Base-by-base conservation (phyloP, 371 early-diverging fungal species). In the Entomophthora muscae region DNA sequence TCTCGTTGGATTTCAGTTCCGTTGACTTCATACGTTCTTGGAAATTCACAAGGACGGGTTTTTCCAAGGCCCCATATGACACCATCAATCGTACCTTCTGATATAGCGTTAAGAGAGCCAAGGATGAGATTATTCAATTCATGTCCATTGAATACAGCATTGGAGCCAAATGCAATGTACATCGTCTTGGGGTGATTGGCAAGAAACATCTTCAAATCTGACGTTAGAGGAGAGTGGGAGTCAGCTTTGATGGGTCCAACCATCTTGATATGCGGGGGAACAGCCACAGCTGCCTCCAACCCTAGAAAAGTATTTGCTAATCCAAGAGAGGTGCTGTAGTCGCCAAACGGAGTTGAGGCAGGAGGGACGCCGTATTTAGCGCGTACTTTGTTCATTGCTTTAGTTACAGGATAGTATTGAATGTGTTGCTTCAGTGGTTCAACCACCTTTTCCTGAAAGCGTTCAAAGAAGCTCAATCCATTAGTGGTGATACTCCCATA, bases 21-120 rank as follows among this genome's bases (percentile, higher is more conserved):
- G 29, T 57, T 57, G n/a, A n/a, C n/a, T n/a, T n/a, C n/a, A n/a
- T n/a, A n/a, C n/a, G n/a, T n/a, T n/a, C n/a, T n/a, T n/a, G n/a
- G n/a, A 22, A 57, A 57, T 17, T 27, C 31, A 28, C 13, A 3
- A 10, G 3, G 31, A 7, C 23, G 13, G 23, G 60, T 59, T 59
- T 29, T 59, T 28, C 65, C 54, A 23, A 33, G 27, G 10, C 54
- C 65, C 65, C 65, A 64, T 10, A 64, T 32, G 3, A 58, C 52
- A 17, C 65, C 65, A 52, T 64, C 65, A 51, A 53, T 27, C 28
- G 32, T 23, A 27, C 52, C 52, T 1, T 57, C 29, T 17, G 57
- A 17, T 5, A 59, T 31, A 29, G 31, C 13, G 7, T 57, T 26
- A 10, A 10, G 21, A 5, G 29, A 27, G 3, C 22, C 13, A 22